These are phyloP conservation scores for Phaffia tasmanica DNA, from an alignment of 768 basidiomycete genomes.

Conservation along the genomic window DNA sequence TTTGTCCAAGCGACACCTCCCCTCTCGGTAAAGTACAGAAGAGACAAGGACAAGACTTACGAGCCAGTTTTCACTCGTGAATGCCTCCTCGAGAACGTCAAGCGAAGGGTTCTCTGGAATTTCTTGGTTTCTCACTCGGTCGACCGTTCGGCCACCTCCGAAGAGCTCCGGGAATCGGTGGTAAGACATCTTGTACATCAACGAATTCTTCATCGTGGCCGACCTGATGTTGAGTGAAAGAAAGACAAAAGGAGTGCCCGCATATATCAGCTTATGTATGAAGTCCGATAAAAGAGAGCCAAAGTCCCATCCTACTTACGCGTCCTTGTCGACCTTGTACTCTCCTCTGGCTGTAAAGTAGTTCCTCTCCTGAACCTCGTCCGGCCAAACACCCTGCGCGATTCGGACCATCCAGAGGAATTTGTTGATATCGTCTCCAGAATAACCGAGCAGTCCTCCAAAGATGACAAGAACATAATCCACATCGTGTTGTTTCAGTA, in stretches of 20 bases:
- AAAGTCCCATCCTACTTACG: constrained; percentile 37
- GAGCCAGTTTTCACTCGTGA: constrained; percentile 99
- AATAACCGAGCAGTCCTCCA: constrained; percentile 90
- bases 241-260: background rate
- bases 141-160: constrained; percentile 58
- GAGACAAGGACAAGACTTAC: constrained; percentile 44
- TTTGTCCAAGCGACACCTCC: constrained; percentile 39
- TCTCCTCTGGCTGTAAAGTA: constrained; percentile 90
- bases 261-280: background rate
- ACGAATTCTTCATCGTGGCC: constrained; percentile 65
- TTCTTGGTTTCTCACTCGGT: constrained; percentile 80
- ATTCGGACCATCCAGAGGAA: constrained; percentile 90
- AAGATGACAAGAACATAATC: constrained; percentile 96
- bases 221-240: constrained; percentile 37
- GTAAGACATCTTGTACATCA: constrained; percentile 24
- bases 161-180: constrained; percentile 78
- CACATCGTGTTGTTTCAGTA: constrained; percentile 88
- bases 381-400: constrained; percentile 87
- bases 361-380: constrained; percentile 88
- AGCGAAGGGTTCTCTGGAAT: constrained; percentile 69
- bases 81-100: constrained; percentile 91
- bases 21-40: background rate
- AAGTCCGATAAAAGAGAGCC: background rate
- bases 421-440: constrained; percentile 97
- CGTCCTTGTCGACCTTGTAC: constrained; percentile 78